Evolutionary conservation across 306 rosid species (phyloP), one percentile per base, ranked within the genome.

Genomic region (Begonia loranthoides): DNA sequence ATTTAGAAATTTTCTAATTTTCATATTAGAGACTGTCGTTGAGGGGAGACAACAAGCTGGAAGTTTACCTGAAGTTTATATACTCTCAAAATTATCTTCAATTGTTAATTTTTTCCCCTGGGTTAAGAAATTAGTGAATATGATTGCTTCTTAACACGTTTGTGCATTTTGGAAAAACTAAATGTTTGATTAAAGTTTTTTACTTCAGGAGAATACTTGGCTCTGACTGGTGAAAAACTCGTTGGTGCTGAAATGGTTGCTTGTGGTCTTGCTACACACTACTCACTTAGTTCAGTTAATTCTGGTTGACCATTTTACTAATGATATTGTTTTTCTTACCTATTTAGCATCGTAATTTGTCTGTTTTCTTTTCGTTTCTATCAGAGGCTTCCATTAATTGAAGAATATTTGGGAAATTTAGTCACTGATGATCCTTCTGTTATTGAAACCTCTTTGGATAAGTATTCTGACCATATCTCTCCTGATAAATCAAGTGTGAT

Each of bases 231-330:
- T 61, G 87, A 68, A 55, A 90, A 80, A 51, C 92, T 82, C 58
- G 76, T 62, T 14, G 95, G 94, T 65, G 77, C 55, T 49, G 94
- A 90, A 72, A 85, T 90, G 95, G 36, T 73, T 68, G 66, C 85
- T 40, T 82, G 92, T 65, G 95, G 95, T 52, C 92, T 85, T 70
- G 97, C 94, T 14, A 90, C 95, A 7, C 97, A 90, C 64, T 85
- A 90, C 66, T 58, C 79, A 14, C 73, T 65, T 73, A 70, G 57
- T 65, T 66, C 78, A 68, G 90, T 89, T 89, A 70, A 58, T 78
- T 76, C 65, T 61, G 62, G 49, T 54, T 58, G 57, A 40, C 59
- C 24, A 43, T 52, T 53, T 54, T 36, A 53, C 16, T 17, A 15
- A 45, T 34, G 51, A 13, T 45, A 13, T 38, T 28, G 15, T 33